Base-by-base conservation (phyloP, 2,329 filamentous ascomycete species). In the Fusarium aywerte region DNA sequence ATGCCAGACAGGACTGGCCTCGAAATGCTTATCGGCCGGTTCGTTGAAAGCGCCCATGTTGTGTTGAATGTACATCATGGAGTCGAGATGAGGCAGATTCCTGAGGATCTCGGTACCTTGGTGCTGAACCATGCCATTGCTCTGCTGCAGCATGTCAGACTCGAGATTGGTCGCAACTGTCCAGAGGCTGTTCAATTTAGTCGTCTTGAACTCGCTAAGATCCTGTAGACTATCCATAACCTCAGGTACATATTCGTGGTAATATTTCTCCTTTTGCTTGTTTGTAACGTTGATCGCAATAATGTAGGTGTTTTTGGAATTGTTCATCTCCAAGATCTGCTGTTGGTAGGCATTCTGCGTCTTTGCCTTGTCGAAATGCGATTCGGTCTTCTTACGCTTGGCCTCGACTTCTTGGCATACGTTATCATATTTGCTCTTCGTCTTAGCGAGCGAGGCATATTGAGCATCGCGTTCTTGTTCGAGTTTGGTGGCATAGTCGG, bases 241-340 rank as follows among this genome's bases (percentile, higher is more conserved):
- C 76, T 98, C 96, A 10, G 96, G 96, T 20, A 99, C 86, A 77
- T 98, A 98, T 78, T 97, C 93, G 76, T 98, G 91, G 76, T 97
- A 99, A 82, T 98, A 98, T 76, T 90, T 92, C 76, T 97, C 93
- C 82, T 98, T 99, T 75, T 97, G 90, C 81, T 96, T 97, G 80
- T 99, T 99, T 32, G 94, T 96, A 59, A 98, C 92, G 76, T 97
- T 97, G 81, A 99, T 97, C 63, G 89, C 87, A 74, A 99, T 97
- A 63, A 99, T 82, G 76, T 99, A 99, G n/a, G 92, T 93, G 78
- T 99, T 99, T 84, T 99, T 99, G 77, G 91, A 87, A 76, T 99
- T 99, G 80, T 96, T 92, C 96, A 98, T 98, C 72, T 99, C 96
- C 62, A 90, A 81, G 62, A 96, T 85, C 78, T 98, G 95, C 76